Evolutionary conservation across 1,284 basidiomycete genomes (phyloP), one percentile per base, ranked within the genome.

Genomic region (Dichomitus squalens): DNA sequence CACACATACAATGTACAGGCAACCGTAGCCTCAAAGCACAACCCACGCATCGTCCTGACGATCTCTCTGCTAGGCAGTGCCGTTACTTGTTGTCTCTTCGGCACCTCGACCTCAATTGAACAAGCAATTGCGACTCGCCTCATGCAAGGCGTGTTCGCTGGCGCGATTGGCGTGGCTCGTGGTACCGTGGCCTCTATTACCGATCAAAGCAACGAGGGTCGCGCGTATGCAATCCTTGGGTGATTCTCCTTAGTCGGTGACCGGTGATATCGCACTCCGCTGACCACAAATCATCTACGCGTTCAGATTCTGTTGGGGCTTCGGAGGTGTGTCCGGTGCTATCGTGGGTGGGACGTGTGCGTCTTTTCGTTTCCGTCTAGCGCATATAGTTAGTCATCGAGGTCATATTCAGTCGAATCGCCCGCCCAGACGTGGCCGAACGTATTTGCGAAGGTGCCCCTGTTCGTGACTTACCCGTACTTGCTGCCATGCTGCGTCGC

Each of bases 181-280:
- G 93, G 95, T 20, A 92, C 90, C 7, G 88, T 99, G 41, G 79
- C 93, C 21, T 90, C 91, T 60, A 83, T 99, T 57, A 96, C 96
- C 0, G 94, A 96, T 73, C 75, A 85, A 38, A 93, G 87, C 54
- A 98, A 98, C 72, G 95, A 97, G 73, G 93, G 92, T 34, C 84
- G 94, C 64, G 96, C 96, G 14, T 97, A 97, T 71, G 94, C 94
- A 47, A 92, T 96, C 63, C 81, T 98, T 52, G 95, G 95, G 88
- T 89, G 67, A 67, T 73, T 60, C 27, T 12, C 38, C 21, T 23
- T 49, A 23, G 34, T 36, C n/a, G 7, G 20, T 39, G 38, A n/a
- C 38, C 18, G 14, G 38, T 29, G n/a, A 20, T 23, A 35, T 31
- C 39, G 14, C 31, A 50, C n/a, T 35, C 34, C 49, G 9, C 23